A percentile compares a stretch with the other conserved stretches of the same genome.
phyloP scores from a whole-genome alignment of 257 asterid genomes.

The Nicotiana tabacum region DNA sequence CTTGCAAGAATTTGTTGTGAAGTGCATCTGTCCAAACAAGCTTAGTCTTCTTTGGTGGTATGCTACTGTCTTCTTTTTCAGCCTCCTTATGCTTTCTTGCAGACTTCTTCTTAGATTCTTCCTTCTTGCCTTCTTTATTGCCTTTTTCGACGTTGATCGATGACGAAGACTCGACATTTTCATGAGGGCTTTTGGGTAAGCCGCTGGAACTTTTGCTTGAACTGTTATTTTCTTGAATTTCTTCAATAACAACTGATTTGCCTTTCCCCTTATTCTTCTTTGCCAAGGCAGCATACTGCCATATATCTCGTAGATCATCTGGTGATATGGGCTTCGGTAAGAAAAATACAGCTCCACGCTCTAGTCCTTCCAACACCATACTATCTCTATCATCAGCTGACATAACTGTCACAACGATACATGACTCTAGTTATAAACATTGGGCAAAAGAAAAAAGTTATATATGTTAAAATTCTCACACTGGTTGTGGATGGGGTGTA shows the following conservation, averaged over 20 bases:
- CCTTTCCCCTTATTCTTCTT: constrained; percentile 3
- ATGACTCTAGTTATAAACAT: not conserved
- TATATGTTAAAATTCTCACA: too few relatives aligned
- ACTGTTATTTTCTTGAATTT: not conserved
- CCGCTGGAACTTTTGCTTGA: not conserved
- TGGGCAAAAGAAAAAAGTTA: not conserved
- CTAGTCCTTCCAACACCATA: constrained; percentile 27
- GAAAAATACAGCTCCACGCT: constrained; percentile 39
- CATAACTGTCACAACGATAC: constrained; percentile 34
- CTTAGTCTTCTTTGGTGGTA: constrained; percentile 27
- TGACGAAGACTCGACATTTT: constrained; percentile 5
- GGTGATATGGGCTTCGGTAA: constrained; percentile 38
- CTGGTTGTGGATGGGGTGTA: too few relatives aligned
- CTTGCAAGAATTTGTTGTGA: constrained; percentile 57
- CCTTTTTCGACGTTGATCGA: not conserved
- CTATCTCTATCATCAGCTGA: constrained; percentile 37
- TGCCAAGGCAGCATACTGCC: constrained; percentile 39
- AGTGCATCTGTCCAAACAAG: constrained; percentile 49
- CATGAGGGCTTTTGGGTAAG: not conserved
- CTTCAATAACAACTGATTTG: constrained; percentile 10
- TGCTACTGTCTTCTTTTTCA: constrained; percentile 7
- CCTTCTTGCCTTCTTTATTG: not conserved
- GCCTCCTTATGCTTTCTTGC: constrained; percentile 19
- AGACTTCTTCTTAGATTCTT: not conserved
- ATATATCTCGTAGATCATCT: constrained; percentile 40